Conservation (phyloP, 192 early-diverging fungal genomes). For the Diversispora eburnea region DNA sequence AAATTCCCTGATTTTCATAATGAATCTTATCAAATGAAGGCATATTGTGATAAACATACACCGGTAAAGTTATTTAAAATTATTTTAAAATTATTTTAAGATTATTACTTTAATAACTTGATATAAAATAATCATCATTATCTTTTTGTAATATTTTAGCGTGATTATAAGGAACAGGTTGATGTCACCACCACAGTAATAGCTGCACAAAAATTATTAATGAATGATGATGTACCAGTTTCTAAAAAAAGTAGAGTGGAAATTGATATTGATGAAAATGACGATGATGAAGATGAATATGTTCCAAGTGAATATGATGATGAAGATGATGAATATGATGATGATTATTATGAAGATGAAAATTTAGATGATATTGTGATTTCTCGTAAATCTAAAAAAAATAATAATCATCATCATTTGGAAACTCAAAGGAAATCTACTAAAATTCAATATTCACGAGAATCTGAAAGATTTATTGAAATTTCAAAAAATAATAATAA, state of each 20-base stretch:
- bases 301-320: slow-evolving; percentile 35
- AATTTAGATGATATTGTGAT: neutral
- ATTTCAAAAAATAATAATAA: too few relatives aligned
- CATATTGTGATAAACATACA: slow-evolving; percentile 89
- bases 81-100: too few relatives aligned
- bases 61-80: slow-evolving; percentile 57
- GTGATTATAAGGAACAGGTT: slow-evolving; percentile 49
- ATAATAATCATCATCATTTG: neutral
- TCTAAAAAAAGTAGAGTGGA: slow-evolving; percentile 36
- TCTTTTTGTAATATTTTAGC: slow-evolving; percentile 23
- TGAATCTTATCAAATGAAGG: slow-evolving; percentile 57
- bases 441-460: neutral
- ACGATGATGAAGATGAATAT: slow-evolving; percentile 42
- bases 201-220: slow-evolving; percentile 34
- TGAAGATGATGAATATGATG: slow-evolving; percentile 31
- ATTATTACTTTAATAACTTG: too few relatives aligned
- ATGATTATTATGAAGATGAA: neutral
- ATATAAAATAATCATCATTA: too few relatives aligned
- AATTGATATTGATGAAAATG: slow-evolving; percentile 24
- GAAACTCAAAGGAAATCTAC: neutral
- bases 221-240: slow-evolving; percentile 14
- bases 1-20: slow-evolving; percentile 52
- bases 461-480: neutral
- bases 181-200: slow-evolving; percentile 39
- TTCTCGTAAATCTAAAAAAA: neutral